A percentile compares a stretch with the other conserved stretches of the same genome.
Conservation (phyloP, 2,329 filamentous ascomycete species). For the Bipolaris victoriae region DNA sequence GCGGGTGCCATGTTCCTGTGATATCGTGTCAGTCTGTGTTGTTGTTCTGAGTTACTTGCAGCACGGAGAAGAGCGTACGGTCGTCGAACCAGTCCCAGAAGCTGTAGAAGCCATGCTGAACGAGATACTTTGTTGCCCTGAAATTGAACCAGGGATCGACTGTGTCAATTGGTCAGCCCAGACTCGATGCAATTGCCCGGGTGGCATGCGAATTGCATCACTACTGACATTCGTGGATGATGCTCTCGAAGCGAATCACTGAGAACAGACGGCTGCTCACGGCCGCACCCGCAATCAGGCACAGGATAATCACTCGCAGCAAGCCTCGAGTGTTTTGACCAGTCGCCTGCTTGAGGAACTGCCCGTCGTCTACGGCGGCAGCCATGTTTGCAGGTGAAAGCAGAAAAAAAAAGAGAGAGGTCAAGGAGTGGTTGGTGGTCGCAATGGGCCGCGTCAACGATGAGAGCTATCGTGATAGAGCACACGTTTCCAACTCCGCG, state of each 20-base stretch:
- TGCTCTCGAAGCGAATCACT: conserved; percentile 98
- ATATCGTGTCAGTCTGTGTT: conserved; percentile 23
- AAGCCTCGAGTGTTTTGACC: conserved; percentile 82
- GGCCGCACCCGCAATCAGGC: conserved; percentile 87
- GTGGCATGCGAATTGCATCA: conserved; percentile 37
- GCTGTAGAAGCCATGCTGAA: conserved; percentile 95
- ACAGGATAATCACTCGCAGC: conserved; percentile 87
- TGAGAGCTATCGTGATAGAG: conserved; percentile 31
- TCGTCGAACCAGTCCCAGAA: conserved; percentile 99
- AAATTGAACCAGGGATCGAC: conserved; percentile 99
- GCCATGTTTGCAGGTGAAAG: conserved; percentile 45
- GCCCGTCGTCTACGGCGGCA: conserved; percentile 44
- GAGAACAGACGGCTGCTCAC: conserved; percentile 95
- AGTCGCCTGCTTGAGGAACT: conserved; percentile 77
- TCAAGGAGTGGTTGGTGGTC: conserved; percentile 35
- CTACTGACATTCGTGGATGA: conserved; percentile 98
- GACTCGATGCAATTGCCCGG: conserved; percentile 8
- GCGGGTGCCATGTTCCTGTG: conserved; percentile 92
- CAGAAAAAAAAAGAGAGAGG: conserved; percentile 19
- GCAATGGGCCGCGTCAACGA: conserved; percentile 40
- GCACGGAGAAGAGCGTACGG: conserved; percentile 61
- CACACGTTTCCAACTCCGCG: conserved; percentile 37
- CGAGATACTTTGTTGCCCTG: conserved; percentile 95
- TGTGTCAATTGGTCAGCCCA: conserved; percentile 53
- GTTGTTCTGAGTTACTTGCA: conserved; percentile 4